Percentiles rank a stretch among this genome's conserved stretches.
Conservation (phyloP, 495 filamentous ascomycete species). For the Xylaria bambusicola region DNA sequence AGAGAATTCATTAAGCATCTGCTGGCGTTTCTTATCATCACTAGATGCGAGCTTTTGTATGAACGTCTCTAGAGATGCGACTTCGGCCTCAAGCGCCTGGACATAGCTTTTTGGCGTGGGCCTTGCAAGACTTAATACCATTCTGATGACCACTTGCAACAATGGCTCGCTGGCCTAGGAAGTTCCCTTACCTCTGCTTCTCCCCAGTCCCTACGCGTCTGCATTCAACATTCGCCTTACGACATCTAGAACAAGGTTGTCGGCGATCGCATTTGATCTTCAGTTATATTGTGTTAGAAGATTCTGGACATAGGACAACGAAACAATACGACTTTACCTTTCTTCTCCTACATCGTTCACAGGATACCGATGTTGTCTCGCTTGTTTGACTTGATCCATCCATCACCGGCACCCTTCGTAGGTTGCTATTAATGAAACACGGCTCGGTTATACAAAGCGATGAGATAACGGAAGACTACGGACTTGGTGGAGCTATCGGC, state of each 20-base stretch:
- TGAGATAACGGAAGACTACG: not conserved
- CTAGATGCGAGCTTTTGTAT: constrained; percentile 31
- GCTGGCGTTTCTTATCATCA: constrained; percentile 18
- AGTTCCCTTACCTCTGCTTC: constrained; percentile 25
- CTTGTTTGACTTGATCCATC: not conserved
- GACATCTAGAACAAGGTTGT: constrained; percentile 30
- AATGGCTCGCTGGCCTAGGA: not conserved
- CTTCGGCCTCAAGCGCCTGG: constrained; percentile 33
- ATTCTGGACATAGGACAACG: not conserved
- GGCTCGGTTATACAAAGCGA: not conserved
- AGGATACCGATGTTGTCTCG: constrained; percentile 16
- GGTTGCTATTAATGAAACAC: not conserved
- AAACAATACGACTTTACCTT: constrained; percentile 30
- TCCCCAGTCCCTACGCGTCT: constrained; percentile 27
- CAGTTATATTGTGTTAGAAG: not conserved
- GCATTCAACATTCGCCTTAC: constrained; percentile 31
- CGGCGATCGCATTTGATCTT: constrained; percentile 36
- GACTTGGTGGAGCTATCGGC: constrained; percentile 2
- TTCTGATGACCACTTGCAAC: not conserved
- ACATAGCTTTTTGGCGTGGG: constrained; percentile 32
- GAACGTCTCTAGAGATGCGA: constrained; percentile 33
- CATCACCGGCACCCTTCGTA: not conserved
- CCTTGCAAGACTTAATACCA: constrained; percentile 17
- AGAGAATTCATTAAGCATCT: constrained; percentile 21
- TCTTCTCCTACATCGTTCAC: constrained; percentile 15